Evolutionary conservation across 2,329 filamentous ascomycete genomes (phyloP).

Genomic region (Cladosporium phlei): DNA sequence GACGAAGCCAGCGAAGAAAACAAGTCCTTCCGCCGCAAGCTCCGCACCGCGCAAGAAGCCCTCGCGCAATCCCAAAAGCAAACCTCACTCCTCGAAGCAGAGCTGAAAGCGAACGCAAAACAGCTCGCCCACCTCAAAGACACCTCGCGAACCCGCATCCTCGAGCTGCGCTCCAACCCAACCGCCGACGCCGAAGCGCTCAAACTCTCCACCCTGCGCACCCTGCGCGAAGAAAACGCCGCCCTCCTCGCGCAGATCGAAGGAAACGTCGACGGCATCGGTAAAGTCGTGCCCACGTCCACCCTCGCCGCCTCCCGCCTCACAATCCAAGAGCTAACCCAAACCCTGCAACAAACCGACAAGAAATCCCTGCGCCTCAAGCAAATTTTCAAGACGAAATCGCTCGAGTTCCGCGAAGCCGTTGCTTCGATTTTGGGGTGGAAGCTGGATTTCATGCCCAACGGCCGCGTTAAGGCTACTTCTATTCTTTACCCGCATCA

Average conservation of each 20-base stretch:
- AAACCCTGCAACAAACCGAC: constrained; percentile 57
- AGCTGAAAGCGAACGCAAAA: constrained; percentile 65
- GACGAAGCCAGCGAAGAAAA: constrained; percentile 63
- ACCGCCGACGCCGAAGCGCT: constrained; percentile 80
- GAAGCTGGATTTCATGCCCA: constrained; percentile 94
- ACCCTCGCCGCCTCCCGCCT: constrained; percentile 71
- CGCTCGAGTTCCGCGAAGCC: constrained; percentile 89
- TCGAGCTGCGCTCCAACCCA: constrained; percentile 87
- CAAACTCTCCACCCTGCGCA: constrained; percentile 72
- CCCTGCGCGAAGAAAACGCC: constrained; percentile 76
- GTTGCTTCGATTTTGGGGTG: constrained; percentile 89
- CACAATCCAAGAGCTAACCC: constrained; percentile 59
- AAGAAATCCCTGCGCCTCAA: constrained; percentile 83
- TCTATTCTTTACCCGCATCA: constrained; percentile 67
- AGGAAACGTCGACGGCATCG: constrained; percentile 33
- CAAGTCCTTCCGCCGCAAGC: constrained; percentile 81
- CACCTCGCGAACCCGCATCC: constrained; percentile 70
- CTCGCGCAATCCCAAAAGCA: constrained; percentile 65
- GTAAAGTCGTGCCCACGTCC: constrained; percentile 68
- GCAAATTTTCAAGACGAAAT: constrained; percentile 88
- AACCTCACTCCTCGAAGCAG: constrained; percentile 66
- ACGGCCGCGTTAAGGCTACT: constrained; percentile 89
- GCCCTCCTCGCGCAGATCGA: constrained; percentile 72
- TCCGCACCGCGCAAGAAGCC: constrained; percentile 77
- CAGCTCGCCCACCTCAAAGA: constrained; percentile 66